Conservation (phyloP, 2,329 filamentous ascomycete genomes). For the Fusarium multiceps region DNA sequence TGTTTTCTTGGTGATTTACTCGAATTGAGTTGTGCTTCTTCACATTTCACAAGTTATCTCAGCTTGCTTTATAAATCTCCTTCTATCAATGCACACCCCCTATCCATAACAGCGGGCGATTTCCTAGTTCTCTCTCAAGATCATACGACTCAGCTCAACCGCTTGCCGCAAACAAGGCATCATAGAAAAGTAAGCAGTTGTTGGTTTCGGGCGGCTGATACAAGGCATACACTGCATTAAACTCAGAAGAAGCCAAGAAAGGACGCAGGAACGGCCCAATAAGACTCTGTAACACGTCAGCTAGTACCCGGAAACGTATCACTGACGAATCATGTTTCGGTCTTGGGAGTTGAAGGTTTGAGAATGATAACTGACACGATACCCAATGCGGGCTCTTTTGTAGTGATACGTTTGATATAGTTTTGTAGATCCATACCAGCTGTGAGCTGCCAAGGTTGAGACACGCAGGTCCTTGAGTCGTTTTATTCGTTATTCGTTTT, state of each 20-base stretch:
- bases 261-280: neutral
- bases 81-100: neutral
- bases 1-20: neutral
- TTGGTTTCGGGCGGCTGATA: neutral
- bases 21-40: neutral
- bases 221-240: neutral
- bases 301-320: conserved; percentile 14
- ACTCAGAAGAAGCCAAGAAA: neutral
- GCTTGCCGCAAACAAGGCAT: conserved; percentile 1
- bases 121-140: neutral
- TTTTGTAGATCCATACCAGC: conserved; percentile 27
- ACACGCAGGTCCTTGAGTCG: conserved; percentile 5
- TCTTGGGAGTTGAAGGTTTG: neutral
- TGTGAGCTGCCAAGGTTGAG: neutral
- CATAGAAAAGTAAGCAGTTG: conserved; percentile 7
- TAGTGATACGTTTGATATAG: neutral
- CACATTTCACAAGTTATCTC: neutral
- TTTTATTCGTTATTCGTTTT: conserved; percentile 19
- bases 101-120: neutral
- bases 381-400: conserved; percentile 14
- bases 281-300: conserved; percentile 6
- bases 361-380: conserved; percentile 6
- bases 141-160: neutral
- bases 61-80: conserved; percentile 15
- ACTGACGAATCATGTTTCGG: neutral